A percentile compares a stretch with the other conserved stretches of the same genome.
Evolutionary conservation across 306 rosid genomes (phyloP).

Genomic region (Clitoria ternatea): DNA sequence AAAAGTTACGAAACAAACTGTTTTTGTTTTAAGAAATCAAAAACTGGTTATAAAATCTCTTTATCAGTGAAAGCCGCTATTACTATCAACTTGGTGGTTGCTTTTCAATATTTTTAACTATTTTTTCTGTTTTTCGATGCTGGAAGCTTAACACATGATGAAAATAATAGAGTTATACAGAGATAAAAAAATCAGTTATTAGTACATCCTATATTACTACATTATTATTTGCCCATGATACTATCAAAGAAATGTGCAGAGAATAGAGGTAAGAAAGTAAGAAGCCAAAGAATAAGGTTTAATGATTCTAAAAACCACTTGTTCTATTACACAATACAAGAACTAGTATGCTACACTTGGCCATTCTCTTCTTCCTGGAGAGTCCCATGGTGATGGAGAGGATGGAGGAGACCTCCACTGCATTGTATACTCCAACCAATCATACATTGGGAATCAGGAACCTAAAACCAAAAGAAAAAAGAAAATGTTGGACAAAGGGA

Average conservation of each 20-base stretch:
- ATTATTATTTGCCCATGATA: too few relatives aligned
- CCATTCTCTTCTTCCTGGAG: conserved; percentile 21
- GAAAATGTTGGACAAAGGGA: background rate
- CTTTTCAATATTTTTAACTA: too few relatives aligned
- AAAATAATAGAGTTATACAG: background rate
- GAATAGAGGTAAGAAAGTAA: background rate
- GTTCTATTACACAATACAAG: background rate
- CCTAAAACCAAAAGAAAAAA: conserved; percentile 8
- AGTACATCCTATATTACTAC: too few relatives aligned
- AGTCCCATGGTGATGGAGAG: conserved; percentile 28
- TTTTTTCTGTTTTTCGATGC: background rate
- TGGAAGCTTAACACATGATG: background rate
- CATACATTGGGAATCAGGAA: conserved; percentile 29
- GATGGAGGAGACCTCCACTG: conserved; percentile 34
- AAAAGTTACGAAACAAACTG: too few relatives aligned
- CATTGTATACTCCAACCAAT: conserved; percentile 23
- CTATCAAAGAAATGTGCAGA: too few relatives aligned
- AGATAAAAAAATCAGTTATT: too few relatives aligned
- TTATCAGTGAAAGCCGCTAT: too few relatives aligned
- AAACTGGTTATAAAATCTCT: too few relatives aligned
- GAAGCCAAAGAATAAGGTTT: background rate
- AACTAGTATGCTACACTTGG: background rate
- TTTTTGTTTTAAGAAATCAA: too few relatives aligned
- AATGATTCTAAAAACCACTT: background rate
- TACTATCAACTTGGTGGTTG: too few relatives aligned